These are phyloP conservation scores for Sporothrix pallida DNA, from an alignment of 2,329 filamentous ascomycete species.

Conservation along the genomic window DNA sequence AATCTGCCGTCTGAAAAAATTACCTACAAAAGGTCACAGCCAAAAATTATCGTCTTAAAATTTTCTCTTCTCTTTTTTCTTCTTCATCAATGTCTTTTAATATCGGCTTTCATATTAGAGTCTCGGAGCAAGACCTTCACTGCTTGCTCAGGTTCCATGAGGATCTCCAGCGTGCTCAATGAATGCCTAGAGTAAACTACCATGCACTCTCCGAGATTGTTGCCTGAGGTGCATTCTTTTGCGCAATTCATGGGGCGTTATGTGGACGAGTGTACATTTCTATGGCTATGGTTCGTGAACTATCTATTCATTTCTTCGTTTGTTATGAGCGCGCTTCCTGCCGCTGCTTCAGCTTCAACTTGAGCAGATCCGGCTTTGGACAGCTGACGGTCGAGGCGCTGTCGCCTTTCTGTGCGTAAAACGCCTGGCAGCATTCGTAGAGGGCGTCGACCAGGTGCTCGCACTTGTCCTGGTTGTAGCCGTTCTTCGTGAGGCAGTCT, in stretches of 20 bases:
- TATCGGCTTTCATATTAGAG: slow-evolving; percentile 95
- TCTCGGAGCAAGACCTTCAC: slow-evolving; percentile 93
- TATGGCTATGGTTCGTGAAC: background rate
- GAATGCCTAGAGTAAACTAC: slow-evolving; percentile 84
- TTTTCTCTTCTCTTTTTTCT: slow-evolving; percentile 52
- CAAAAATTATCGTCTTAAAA: slow-evolving; percentile 39
- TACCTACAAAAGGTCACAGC: slow-evolving; percentile 28
- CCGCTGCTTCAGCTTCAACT: slow-evolving; percentile 83
- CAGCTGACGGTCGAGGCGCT: slow-evolving; percentile 79
- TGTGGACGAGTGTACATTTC: slow-evolving; percentile 49
- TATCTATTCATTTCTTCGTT: background rate
- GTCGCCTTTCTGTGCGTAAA: slow-evolving; percentile 82
- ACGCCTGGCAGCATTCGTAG: slow-evolving; percentile 90
- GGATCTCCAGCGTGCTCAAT: slow-evolving; percentile 94
- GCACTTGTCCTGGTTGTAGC: slow-evolving; percentile 86
- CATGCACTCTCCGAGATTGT: slow-evolving; percentile 73
- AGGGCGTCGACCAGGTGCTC: slow-evolving; percentile 77
- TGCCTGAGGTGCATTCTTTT: slow-evolving; percentile 59
- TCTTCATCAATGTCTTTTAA: slow-evolving; percentile 70
- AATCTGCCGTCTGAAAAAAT: slow-evolving; percentile 15
- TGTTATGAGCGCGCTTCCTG: slow-evolving; percentile 39
- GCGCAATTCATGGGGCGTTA: slow-evolving; percentile 46
- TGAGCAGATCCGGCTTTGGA: slow-evolving; percentile 78
- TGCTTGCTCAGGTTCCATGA: slow-evolving; percentile 87
- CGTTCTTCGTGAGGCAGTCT: slow-evolving; percentile 86